Evolutionary conservation across 2,329 filamentous ascomycete genomes (phyloP).

Genomic region (Xylaria sp.): DNA sequence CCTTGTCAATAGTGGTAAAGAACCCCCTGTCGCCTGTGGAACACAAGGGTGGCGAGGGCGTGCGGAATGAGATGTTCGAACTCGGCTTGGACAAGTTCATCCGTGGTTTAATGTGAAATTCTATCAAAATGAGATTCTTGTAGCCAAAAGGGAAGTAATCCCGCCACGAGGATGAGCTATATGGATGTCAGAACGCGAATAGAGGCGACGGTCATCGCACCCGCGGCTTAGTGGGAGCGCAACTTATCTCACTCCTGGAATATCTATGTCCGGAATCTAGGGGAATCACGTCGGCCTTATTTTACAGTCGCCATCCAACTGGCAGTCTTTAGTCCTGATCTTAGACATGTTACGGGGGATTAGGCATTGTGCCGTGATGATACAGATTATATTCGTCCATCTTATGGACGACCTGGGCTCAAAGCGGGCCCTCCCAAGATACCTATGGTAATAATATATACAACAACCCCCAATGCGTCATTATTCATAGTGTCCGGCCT

Average conservation of each 20-base stretch:
- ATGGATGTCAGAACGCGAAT: neutral
- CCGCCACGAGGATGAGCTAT: neutral
- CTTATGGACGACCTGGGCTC: constrained; percentile 3
- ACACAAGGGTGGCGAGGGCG: constrained; percentile 74
- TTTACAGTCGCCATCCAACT: neutral
- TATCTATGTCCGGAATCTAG: neutral
- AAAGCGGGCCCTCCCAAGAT: neutral
- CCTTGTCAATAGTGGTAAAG: constrained; percentile 67
- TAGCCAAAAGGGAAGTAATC: neutral
- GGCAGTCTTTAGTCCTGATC: neutral
- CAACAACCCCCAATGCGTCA: constrained; percentile 2
- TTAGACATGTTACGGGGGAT: neutral
- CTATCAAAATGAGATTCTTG: neutral
- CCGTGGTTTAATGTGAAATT: constrained; percentile 66
- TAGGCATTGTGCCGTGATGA: neutral
- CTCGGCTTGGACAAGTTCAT: constrained; percentile 81
- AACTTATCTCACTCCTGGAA: neutral
- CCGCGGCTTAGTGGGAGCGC: neutral
- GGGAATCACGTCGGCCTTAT: neutral
- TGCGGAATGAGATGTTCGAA: constrained; percentile 77
- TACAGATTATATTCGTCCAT: constrained; percentile 25
- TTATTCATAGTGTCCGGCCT: constrained; percentile 19
- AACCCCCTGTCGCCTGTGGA: constrained; percentile 75
- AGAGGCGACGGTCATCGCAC: neutral
- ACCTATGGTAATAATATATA: constrained; percentile 30